A percentile compares a stretch with the other conserved stretches of the same genome.
Conservation (phyloP, 2,329 filamentous ascomycete species). For the Emmonsia crescens region DNA sequence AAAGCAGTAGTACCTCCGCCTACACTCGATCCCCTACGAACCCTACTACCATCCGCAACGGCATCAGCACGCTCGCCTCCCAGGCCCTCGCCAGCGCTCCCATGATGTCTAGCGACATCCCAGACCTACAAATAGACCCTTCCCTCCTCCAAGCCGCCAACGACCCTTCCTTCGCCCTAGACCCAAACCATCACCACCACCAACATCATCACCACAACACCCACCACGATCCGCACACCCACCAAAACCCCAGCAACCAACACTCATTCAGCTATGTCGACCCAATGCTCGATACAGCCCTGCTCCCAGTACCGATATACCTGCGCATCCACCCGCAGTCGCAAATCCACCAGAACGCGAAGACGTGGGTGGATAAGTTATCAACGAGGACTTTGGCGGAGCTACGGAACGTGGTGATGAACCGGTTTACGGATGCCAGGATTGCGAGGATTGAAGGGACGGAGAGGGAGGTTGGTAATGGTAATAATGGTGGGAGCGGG, state of each 20-base stretch:
- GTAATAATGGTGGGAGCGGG: constrained; percentile 36
- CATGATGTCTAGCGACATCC: constrained; percentile 29
- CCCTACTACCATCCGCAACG: constrained; percentile 20
- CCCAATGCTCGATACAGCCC: constrained; percentile 22
- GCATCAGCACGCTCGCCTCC: constrained; percentile 34
- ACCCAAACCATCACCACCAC: constrained; percentile 8
- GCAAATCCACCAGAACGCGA: constrained; percentile 36
- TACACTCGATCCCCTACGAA: neutral
- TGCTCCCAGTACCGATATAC: constrained; percentile 48
- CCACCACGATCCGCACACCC: neutral
- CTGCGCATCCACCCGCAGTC: constrained; percentile 60
- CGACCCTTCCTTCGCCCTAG: constrained; percentile 31
- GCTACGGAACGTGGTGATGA: constrained; percentile 49
- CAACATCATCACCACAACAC: constrained; percentile 14
- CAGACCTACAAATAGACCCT: constrained; percentile 53
- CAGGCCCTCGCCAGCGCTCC: constrained; percentile 34
- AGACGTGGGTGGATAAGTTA: constrained; percentile 57
- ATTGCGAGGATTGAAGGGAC: constrained; percentile 56
- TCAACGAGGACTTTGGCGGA: constrained; percentile 48
- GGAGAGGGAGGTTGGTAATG: constrained; percentile 48
- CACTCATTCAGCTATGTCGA: constrained; percentile 28
- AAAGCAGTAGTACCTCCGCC: neutral
- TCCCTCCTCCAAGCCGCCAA: constrained; percentile 50
- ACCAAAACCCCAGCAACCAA: constrained; percentile 21
- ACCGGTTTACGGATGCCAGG: constrained; percentile 49